These are phyloP conservation scores for Zymoseptoria tritici DNA, from an alignment of 2,329 filamentous ascomycete species.

Conservation along the genomic window DNA sequence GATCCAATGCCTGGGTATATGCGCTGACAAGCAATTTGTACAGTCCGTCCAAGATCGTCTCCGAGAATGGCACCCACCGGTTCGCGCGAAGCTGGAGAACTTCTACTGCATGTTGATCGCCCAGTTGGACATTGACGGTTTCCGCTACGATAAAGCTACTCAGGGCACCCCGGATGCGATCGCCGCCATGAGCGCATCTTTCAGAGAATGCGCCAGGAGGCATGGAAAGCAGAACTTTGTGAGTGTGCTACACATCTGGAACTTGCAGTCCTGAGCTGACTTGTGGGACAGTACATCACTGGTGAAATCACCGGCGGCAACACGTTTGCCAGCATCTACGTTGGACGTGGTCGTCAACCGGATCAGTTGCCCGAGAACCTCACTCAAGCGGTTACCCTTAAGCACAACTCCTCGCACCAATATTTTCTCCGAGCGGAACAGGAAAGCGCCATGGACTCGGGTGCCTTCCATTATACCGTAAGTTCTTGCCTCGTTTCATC, in stretches of 20 bases:
- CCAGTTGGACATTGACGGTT: constrained; percentile 56
- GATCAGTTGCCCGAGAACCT: constrained; percentile 43
- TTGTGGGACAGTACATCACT: constrained; percentile 32
- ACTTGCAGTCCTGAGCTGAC: background rate
- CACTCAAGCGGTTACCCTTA: constrained; percentile 41
- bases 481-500: too few relatives aligned
- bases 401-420: constrained; percentile 37
- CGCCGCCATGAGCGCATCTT: constrained; percentile 47
- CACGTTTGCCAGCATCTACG: constrained; percentile 50
- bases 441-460: constrained; percentile 48
- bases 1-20: background rate
- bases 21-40: background rate
- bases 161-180: constrained; percentile 55
- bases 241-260: background rate
- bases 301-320: constrained; percentile 57
- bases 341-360: constrained; percentile 54
- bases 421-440: constrained; percentile 47
- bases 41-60: constrained; percentile 55
- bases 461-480: constrained; percentile 54
- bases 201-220: constrained; percentile 49
- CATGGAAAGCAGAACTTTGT: constrained; percentile 56
- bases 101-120: constrained; percentile 56
- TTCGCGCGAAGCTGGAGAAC: constrained; percentile 48
- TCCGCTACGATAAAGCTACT: constrained; percentile 57
- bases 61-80: constrained; percentile 53